Evolutionary conservation across 2,329 filamentous ascomycete genomes (phyloP).

Genomic region (Rhynchosporium graminicola): DNA sequence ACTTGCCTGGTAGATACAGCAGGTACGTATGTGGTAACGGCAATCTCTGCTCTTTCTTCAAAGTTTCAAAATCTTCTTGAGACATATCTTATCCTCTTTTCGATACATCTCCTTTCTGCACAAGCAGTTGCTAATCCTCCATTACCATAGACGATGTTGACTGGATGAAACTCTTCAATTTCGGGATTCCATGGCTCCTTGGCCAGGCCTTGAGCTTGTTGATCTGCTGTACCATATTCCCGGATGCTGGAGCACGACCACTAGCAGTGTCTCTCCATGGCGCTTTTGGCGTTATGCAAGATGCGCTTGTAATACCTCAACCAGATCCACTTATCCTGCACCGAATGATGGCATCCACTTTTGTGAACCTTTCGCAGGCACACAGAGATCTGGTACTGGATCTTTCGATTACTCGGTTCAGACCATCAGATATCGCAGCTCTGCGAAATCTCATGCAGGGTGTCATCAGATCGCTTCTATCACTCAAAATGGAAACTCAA

Average conservation of each 20-base stretch:
- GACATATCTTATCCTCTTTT: too few species aligned
- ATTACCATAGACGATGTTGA: slow-evolving; percentile 40
- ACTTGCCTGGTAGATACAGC: slow-evolving; percentile 54
- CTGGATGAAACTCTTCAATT: slow-evolving; percentile 54
- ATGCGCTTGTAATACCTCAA: slow-evolving; percentile 45
- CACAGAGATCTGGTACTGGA: slow-evolving; percentile 59
- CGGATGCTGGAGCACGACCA: slow-evolving; percentile 57
- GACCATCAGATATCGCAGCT: slow-evolving; percentile 50
- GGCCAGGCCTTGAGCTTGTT: slow-evolving; percentile 55
- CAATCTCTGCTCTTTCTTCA: too few species aligned
- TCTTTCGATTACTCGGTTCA: slow-evolving; percentile 55
- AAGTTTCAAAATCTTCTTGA: too few species aligned
- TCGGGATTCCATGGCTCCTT: slow-evolving; percentile 56
- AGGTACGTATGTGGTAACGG: too few species aligned
- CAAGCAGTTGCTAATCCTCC: too few species aligned
- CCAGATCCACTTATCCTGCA: slow-evolving; percentile 42
- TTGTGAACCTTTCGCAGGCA: slow-evolving; percentile 57
- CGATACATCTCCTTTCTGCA: too few species aligned
- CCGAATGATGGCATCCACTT: slow-evolving; percentile 51
- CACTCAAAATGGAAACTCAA: slow-evolving; percentile 51
- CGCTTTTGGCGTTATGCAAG: slow-evolving; percentile 49
- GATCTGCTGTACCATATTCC: slow-evolving; percentile 51
- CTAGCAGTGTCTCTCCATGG: slow-evolving; percentile 51
- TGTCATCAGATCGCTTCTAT: slow-evolving; percentile 54
- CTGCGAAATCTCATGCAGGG: slow-evolving; percentile 58